A percentile compares a stretch with the other conserved stretches of the same genome.
phyloP scores from a whole-genome alignment of 805 yeast genomes.

The Ogataea pignaliae region DNA sequence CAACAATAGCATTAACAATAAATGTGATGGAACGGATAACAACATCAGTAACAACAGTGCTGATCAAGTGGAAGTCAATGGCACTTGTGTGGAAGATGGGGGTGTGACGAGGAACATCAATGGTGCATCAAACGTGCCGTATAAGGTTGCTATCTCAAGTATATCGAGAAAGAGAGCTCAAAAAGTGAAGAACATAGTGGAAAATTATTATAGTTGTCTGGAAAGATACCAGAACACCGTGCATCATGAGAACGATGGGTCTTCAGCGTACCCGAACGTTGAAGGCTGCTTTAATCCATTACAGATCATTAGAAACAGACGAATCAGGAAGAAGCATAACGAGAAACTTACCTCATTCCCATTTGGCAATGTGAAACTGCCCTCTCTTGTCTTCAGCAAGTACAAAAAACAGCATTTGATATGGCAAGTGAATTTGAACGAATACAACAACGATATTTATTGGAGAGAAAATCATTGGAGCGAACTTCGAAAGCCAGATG shows the following conservation, averaged over 20 bases:
- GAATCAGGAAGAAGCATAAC: slow-evolving; percentile 46
- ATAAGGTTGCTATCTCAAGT: background rate
- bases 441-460: slow-evolving; percentile 48
- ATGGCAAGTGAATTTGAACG: slow-evolving; percentile 66
- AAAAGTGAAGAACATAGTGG: slow-evolving; percentile 43
- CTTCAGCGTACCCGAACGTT: slow-evolving; percentile 39
- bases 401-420: slow-evolving; percentile 40
- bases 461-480: slow-evolving; percentile 59
- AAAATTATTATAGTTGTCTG: slow-evolving; percentile 44
- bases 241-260: slow-evolving; percentile 18
- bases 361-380: slow-evolving; percentile 50
- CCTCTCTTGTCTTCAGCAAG: slow-evolving; percentile 58
- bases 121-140: background rate
- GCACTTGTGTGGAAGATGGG: slow-evolving; percentile 2
- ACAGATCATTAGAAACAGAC: slow-evolving; percentile 74
- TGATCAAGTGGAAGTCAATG: background rate
- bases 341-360: slow-evolving; percentile 42
- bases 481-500: slow-evolving; percentile 41
- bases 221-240: slow-evolving; percentile 36
- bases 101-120: background rate
- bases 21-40: background rate
- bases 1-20: background rate
- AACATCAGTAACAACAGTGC: too few species aligned
- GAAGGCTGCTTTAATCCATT: slow-evolving; percentile 78
- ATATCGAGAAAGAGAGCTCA: slow-evolving; percentile 38